phyloP scores from a whole-genome alignment of 2,329 filamentous ascomycete genomes.

The Colletotrichum viniferum region DNA sequence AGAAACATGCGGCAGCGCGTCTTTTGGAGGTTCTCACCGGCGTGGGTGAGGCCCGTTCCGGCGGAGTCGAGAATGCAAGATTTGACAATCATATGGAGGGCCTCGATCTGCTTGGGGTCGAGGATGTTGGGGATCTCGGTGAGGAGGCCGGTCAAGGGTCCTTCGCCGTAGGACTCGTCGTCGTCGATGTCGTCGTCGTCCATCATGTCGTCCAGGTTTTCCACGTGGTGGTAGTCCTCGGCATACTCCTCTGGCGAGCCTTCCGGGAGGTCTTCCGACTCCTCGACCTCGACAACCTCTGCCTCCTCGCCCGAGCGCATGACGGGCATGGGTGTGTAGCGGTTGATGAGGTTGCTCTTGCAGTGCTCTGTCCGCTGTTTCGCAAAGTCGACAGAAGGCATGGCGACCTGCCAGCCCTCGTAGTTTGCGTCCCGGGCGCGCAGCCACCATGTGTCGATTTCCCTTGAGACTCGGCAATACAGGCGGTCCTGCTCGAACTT shows the following conservation, averaged over 20 bases:
- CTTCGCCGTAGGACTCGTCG: slow-evolving; percentile 80
- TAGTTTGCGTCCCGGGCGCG: slow-evolving; percentile 64
- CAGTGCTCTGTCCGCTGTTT: slow-evolving; percentile 61
- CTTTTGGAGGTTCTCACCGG: slow-evolving; percentile 84
- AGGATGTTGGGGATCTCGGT: slow-evolving; percentile 95
- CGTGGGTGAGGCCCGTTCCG: slow-evolving; percentile 69
- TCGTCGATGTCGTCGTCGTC: slow-evolving; percentile 74
- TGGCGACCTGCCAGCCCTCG: slow-evolving; percentile 60
- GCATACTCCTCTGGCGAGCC: slow-evolving; percentile 22
- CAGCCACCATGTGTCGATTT: slow-evolving; percentile 71
- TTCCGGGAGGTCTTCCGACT: slow-evolving; percentile 55
- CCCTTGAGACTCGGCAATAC: slow-evolving; percentile 66
- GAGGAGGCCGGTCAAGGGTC: slow-evolving; percentile 80
- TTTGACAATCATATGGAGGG: slow-evolving; percentile 96
- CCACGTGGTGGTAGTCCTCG: slow-evolving; percentile 40
- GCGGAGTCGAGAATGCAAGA: slow-evolving; percentile 88
- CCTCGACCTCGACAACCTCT: slow-evolving; percentile 51
- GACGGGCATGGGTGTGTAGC: slow-evolving; percentile 47
- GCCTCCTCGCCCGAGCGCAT: slow-evolving; percentile 44
- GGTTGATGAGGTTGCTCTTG: slow-evolving; percentile 62
- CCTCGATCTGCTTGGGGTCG: slow-evolving; percentile 93
- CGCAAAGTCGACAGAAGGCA: slow-evolving; percentile 66
- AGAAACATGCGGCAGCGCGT: slow-evolving; percentile 89
- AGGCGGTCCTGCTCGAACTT: slow-evolving; percentile 63
- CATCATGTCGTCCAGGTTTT: slow-evolving; percentile 51